These are phyloP conservation scores for Glarea lozoyensis DNA, from an alignment of 495 filamentous ascomycete species.

Conservation along the genomic window DNA sequence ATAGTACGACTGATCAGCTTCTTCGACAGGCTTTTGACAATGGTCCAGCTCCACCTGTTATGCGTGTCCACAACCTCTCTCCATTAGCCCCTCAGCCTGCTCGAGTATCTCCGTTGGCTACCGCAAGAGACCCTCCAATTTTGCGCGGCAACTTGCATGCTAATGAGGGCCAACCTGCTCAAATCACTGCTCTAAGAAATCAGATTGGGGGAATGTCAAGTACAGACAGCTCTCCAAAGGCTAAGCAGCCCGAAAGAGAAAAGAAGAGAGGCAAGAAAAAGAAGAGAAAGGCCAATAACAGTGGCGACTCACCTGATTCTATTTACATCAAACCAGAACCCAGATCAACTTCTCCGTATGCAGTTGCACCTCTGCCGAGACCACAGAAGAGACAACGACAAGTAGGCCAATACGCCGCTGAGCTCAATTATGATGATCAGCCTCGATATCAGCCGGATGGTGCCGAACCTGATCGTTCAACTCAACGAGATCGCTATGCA, in stretches of 20 bases:
- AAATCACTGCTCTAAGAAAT: slow-evolving; percentile 41
- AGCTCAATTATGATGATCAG: slow-evolving; percentile 33
- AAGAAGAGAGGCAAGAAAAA: slow-evolving; percentile 33
- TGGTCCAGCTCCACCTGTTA: slow-evolving; percentile 7
- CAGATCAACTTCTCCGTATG: slow-evolving; percentile 67
- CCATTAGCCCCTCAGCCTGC: slow-evolving; percentile 77
- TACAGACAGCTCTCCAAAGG: slow-evolving; percentile 38
- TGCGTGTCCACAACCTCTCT: slow-evolving; percentile 39
- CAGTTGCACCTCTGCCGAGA: slow-evolving; percentile 39
- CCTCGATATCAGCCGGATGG: no score
- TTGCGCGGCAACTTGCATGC: slow-evolving; percentile 16
- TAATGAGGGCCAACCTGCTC: slow-evolving; percentile 30
- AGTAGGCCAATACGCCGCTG: slow-evolving; percentile 32
- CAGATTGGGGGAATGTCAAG: slow-evolving; percentile 24
- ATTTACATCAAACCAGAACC: slow-evolving; percentile 83
- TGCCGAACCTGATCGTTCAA: no score
- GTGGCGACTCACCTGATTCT: slow-evolving; percentile 30
- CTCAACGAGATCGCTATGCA: slow-evolving; percentile 5
- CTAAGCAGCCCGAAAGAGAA: slow-evolving; percentile 19
- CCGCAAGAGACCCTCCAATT: slow-evolving; percentile 49
- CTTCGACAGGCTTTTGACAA: slow-evolving; percentile 11
- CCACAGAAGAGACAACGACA: slow-evolving; percentile 45
- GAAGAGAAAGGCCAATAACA: slow-evolving; percentile 39
- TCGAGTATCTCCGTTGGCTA: slow-evolving; percentile 68
- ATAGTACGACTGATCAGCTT: slow-evolving; percentile 2